Conservation (phyloP, 495 filamentous ascomycete genomes). For the Neurospora cerealis region DNA sequence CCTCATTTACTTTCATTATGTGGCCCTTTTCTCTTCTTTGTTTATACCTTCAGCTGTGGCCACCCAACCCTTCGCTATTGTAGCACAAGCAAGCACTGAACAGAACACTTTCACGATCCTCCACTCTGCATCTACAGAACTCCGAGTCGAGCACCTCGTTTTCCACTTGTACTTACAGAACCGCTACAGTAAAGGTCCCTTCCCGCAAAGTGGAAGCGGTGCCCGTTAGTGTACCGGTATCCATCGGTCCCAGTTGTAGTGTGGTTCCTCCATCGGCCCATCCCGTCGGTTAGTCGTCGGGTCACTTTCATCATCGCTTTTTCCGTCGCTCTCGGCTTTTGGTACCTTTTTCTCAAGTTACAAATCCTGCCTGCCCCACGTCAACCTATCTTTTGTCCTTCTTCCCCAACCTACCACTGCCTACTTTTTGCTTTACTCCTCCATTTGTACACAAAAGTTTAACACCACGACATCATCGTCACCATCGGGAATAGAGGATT, state of each 20-base stretch:
- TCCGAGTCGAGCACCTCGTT: neutral
- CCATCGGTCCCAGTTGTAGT: neutral
- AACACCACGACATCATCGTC: neutral
- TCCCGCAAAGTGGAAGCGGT: neutral
- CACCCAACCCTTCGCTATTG: neutral
- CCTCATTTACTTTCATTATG: slow-evolving; percentile 1
- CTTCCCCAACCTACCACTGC: neutral
- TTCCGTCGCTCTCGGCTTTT: neutral
- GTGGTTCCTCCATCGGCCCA: neutral
- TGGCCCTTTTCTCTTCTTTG: neutral
- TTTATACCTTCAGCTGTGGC: neutral
- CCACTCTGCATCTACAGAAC: neutral
- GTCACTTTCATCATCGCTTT: neutral
- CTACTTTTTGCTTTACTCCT: neutral
- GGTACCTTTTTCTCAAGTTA: neutral
- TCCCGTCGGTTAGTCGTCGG: neutral
- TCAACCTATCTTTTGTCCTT: slow-evolving; percentile 1
- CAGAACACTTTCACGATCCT: neutral
- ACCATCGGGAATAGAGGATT: neutral
- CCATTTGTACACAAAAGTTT: neutral
- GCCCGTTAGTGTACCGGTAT: neutral
- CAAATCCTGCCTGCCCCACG: neutral
- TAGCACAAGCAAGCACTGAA: neutral
- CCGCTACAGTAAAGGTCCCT: neutral
- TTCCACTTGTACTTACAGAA: neutral